phyloP scores from a whole-genome alignment of 306 rosid species.

The Lablab purpureus region DNA sequence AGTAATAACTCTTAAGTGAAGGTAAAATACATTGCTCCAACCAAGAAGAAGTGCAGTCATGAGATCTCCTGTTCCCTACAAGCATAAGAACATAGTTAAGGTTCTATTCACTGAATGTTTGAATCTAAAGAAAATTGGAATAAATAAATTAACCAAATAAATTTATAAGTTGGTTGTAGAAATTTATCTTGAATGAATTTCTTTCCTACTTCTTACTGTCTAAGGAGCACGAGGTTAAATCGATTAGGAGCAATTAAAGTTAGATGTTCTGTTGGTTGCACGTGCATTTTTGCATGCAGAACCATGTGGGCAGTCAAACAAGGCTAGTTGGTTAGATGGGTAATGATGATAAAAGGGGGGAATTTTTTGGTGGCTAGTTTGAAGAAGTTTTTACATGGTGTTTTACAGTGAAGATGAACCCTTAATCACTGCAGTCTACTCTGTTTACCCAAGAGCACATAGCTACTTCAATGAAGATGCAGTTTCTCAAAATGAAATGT shows the following conservation, averaged over 20 bases:
- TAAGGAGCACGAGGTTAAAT: conserved; percentile 1
- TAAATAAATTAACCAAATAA: neutral
- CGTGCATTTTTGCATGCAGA: neutral
- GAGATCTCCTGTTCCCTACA: conserved; percentile 95
- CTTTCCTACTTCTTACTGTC: neutral
- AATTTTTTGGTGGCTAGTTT: neutral
- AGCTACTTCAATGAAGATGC: conserved; percentile 8
- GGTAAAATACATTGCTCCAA: conserved; percentile 86
- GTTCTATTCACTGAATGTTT: conserved; percentile 15
- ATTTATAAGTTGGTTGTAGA: neutral
- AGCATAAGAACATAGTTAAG: conserved; percentile 37
- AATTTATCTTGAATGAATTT: neutral
- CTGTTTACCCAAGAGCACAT: conserved; percentile 1
- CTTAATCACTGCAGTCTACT: neutral
- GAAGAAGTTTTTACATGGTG: conserved; percentile 13
- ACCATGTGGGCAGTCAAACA: neutral
- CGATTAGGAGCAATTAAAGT: conserved; percentile 20
- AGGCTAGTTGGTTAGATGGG: neutral
- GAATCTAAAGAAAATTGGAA: neutral
- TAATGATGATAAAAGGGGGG: conserved; percentile 9
- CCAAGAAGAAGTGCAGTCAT: conserved; percentile 91
- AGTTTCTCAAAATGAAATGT: neutral
- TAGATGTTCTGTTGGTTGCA: neutral
- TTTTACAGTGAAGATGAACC: conserved; percentile 11
- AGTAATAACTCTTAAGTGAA: conserved; percentile 37